Evolutionary conservation across 1,284 basidiomycete species (phyloP), one percentile per base, ranked within the genome.

Genomic region (Coniferiporia sulphurascens): DNA sequence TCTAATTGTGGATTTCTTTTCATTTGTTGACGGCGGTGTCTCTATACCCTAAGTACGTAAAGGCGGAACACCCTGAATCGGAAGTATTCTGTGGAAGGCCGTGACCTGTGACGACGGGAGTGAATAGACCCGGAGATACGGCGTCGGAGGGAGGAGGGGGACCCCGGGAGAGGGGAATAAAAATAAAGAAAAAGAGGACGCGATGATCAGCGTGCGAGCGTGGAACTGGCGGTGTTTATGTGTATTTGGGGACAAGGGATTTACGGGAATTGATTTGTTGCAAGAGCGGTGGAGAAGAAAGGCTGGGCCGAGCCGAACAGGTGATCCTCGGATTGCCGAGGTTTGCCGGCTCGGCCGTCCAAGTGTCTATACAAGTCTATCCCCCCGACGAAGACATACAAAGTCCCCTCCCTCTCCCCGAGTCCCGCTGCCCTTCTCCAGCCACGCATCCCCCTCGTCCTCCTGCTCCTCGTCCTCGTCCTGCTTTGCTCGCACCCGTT

Each of bases 371-470:
- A 55, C 41, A 55, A 46, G 45, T n/a, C 41, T n/a, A 6, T n/a
- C 43, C 53, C 53, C 48, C 32, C 32, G 15, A 48, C 45, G 27
- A 53, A 32, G 32, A 19, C 35, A 27, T 51, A 52, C 44, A 15
- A 38, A 12, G 41, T 43, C 38, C 17, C 36, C 52, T 43, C 43
- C 52, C 43, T 36, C 55, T 38, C 48, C 19, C 19, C 35, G 10
- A 7, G 36, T n/a, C 35, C 17, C 34, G 62, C 71, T 66, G 64
- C 67, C 64, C 67, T 67, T 63, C 69, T 56, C 62, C 67, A 65
- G 69, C 68, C 71, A 69, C 67, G 60, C 73, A 84, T 84, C 80
- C 82, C 82, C 69, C 43, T 87, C 78, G 82, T 87, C 76, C 87
- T 86, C 73, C 84, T 85, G 66, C 81, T 82, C 64, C 63, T 43